A percentile compares a stretch with the other conserved stretches of the same genome.
phyloP scores from a whole-genome alignment of 129 eudicot genomes.

The Apium graveolens region DNA sequence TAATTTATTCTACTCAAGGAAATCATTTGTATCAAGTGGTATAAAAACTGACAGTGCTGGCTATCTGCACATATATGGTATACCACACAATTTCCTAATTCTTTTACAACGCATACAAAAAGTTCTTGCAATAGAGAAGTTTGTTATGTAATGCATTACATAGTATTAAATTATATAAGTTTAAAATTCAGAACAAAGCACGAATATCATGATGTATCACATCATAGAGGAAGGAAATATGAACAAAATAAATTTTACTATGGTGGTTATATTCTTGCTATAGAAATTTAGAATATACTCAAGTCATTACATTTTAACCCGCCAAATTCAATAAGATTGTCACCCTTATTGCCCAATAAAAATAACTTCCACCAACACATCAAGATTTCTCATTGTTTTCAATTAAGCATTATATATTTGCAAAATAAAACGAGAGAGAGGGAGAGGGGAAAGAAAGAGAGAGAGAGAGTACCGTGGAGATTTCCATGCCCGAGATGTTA shows the following conservation, averaged over 20 bases:
- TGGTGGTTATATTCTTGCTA: background rate
- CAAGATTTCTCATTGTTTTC: background rate
- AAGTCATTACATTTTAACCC: background rate
- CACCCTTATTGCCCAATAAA: background rate
- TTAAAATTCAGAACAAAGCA: background rate
- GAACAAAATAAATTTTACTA: background rate
- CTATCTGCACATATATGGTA: too few species aligned
- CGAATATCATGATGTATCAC: background rate
- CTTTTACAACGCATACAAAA: too few species aligned
- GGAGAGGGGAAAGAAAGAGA: too few species aligned
- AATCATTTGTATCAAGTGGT: too few species aligned
- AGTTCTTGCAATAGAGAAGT: too few species aligned
- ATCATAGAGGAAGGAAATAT: background rate
- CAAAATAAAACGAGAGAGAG: too few species aligned
- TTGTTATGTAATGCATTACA: background rate
- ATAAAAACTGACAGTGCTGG: too few species aligned
- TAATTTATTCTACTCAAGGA: too few species aligned
- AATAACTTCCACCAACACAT: background rate
- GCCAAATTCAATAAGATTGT: background rate
- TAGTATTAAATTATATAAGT: background rate
- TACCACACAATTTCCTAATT: too few species aligned
- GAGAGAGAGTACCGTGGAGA: too few species aligned
- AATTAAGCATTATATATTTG: too few species aligned
- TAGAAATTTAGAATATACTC: background rate
- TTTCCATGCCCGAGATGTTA: too few species aligned